Base-by-base conservation (phyloP, 2,329 filamentous ascomycete genomes). In the Pseudogymnoascus sp. region DNA sequence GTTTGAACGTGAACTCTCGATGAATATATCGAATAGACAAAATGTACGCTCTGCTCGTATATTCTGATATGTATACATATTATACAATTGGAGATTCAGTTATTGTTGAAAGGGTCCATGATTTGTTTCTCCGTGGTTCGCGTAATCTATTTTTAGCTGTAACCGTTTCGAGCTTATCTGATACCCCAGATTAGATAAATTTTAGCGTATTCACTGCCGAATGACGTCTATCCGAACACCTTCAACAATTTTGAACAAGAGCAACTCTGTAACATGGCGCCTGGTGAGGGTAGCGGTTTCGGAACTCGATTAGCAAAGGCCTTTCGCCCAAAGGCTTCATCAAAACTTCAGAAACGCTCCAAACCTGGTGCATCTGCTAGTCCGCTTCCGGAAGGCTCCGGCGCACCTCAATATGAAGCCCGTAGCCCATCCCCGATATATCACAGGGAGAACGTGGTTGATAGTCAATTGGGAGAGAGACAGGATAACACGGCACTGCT, bases 401-500 rank as follows among this genome's bases (percentile, higher is more conserved):
- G n/a, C 43, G 1, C 25, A 30, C 25, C 25, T 50, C 43, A 30
- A 15, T 50, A 50, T 50, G 43, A 30, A 18, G n/a, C 18, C 6
- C 43, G 43, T 25, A 50, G 43, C n/a, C 43, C 43, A 30, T 50
- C 43, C 9, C 43, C 43, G 18, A 50, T 18, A 30, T 50, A 50
- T 50, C 25, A 30, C 14, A 30, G 18, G 43, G 43, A 50, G 43
- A 12, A 25, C 25, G 33, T 58, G 53, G 11, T 60, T 20, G 61
- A 62, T 35, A 38, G 20, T 28, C 69, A 72, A 57, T 70, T 68
- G 11, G 71, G 71, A 18, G 71, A 72, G 60, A 66, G 66, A 14
- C 59, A 64, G 35, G 70, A 72, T 62, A 63, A 71, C 58, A 71
- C 71, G 1, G 69, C 66, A 22, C 60, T 72, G 20, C 60, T 72